Conservation (phyloP, 2,329 filamentous ascomycete species). For the Scolecobasidium constrictum region DNA sequence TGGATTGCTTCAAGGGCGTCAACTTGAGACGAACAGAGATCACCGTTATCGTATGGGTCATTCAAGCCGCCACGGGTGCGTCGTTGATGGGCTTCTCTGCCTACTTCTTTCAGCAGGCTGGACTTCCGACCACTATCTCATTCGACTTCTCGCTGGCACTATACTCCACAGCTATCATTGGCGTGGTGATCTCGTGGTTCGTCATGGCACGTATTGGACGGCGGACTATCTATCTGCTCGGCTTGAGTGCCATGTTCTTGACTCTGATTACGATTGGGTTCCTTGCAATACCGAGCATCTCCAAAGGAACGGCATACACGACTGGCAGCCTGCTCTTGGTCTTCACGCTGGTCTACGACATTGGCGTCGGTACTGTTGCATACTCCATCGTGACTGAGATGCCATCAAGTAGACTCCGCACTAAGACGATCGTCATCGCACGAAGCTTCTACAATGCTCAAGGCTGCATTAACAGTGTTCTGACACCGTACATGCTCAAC, state of each 20-base stretch:
- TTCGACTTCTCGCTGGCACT: slow-evolving; percentile 43
- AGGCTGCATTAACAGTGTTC: slow-evolving; percentile 66
- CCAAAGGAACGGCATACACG: slow-evolving; percentile 34
- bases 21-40: slow-evolving; percentile 71
- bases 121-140: slow-evolving; percentile 29
- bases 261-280: slow-evolving; percentile 77
- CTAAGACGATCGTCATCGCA: slow-evolving; percentile 83
- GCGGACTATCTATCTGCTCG: slow-evolving; percentile 63
- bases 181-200: slow-evolving; percentile 72
- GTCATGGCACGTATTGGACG: slow-evolving; percentile 68
- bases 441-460: slow-evolving; percentile 70
- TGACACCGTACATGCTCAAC: slow-evolving; percentile 91
- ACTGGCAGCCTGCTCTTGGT: slow-evolving; percentile 33
- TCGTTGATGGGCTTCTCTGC: slow-evolving; percentile 37
- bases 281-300: slow-evolving; percentile 45
- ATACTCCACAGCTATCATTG: slow-evolving; percentile 60
- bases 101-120: slow-evolving; percentile 39
- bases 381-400: slow-evolving; percentile 83
- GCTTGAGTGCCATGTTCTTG: slow-evolving; percentile 46
- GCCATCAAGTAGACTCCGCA: slow-evolving; percentile 70
- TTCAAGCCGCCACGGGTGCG: slow-evolving; percentile 37
- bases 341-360: slow-evolving; percentile 76
- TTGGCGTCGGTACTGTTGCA: slow-evolving; percentile 79
- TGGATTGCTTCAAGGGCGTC: slow-evolving; percentile 73
- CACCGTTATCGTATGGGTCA: slow-evolving; percentile 42